Evolutionary conservation across 768 basidiomycete species (phyloP), one percentile per base, ranked within the genome.

Genomic region (Cyathus striatus): DNA sequence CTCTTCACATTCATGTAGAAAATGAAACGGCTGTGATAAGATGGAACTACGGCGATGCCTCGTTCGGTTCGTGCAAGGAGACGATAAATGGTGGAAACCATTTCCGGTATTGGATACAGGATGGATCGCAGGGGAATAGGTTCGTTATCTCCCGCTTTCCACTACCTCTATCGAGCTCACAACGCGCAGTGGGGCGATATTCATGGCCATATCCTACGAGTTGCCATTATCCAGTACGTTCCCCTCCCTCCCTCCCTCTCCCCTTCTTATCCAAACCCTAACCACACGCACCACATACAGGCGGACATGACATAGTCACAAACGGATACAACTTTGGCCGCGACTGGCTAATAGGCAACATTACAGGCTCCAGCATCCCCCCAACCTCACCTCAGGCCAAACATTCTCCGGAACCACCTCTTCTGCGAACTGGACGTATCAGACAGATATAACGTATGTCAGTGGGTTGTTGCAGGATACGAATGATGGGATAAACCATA

Each of bases 41-140:
- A 25, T 92, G 79, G 76, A 77, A 92, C 56, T 97, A 89, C 58
- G 81, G 79, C 6, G 81, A 95, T 52, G 76, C 81, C 1, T 66
- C 79, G 40, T 61, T 93, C n/a, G 93, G 93, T 0, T 78, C 91
- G 1, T 95, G 93, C 62, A 66, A 76, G 51, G 92, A 96, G 62
- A 87, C 89, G 2, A 74, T 94, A 32, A 57, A 87, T 50, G 92
- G 92, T 2, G 93, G 93, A 5, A 76, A 87, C 55, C 92, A 96
- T 57, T 79, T 92, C 57, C 78, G 92, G 30, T 94, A 92, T 60
- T 94, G 90, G 91, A 61, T 72, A 4, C 92, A 94, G 64, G 73
- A 88, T 45, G 90, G 90, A 0, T 47, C 64, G 10, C 22, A 59
- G 3, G 81, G 68, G 5, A 70, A 89, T 52, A 85, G 74, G 82